Conservation (phyloP, 805 yeast genomes). For the Lipomyces yamadae region DNA sequence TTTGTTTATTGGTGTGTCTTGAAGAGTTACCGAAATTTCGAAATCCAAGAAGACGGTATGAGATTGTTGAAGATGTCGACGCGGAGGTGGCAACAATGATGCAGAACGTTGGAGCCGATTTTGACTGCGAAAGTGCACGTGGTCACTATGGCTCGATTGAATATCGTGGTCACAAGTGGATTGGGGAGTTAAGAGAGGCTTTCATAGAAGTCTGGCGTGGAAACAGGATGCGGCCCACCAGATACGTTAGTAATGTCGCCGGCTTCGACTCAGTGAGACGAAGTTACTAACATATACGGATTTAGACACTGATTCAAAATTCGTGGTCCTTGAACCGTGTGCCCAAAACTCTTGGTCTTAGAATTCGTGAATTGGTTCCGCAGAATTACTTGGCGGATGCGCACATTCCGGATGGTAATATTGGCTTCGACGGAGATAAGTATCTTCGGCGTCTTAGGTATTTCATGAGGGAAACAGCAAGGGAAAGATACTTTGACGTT, state of each 20-base stretch:
- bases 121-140: background rate
- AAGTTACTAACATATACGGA: background rate
- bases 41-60: background rate
- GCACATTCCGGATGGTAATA: too few species aligned
- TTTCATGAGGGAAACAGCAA: too few species aligned
- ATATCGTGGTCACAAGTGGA: slow-evolving; percentile 2
- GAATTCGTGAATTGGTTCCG: too few species aligned
- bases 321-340: too few species aligned
- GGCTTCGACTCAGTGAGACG: background rate
- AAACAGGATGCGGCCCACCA: background rate
- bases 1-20: background rate
- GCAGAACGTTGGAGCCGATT: background rate
- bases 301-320: background rate
- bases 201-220: background rate
- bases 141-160: background rate
- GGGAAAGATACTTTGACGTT: too few species aligned
- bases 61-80: background rate
- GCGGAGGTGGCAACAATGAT: background rate
- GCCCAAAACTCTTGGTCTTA: too few species aligned
- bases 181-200: background rate
- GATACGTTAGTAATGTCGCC: background rate
- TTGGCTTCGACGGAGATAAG: too few species aligned
- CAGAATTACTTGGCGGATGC: too few species aligned
- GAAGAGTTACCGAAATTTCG: background rate
- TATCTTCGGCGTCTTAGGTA: too few species aligned